A percentile compares a stretch with the other conserved stretches of the same genome.
These are phyloP conservation scores for Apiotrichum veenhuisii DNA, from an alignment of 1,284 basidiomycete genomes.

Conservation along the genomic window DNA sequence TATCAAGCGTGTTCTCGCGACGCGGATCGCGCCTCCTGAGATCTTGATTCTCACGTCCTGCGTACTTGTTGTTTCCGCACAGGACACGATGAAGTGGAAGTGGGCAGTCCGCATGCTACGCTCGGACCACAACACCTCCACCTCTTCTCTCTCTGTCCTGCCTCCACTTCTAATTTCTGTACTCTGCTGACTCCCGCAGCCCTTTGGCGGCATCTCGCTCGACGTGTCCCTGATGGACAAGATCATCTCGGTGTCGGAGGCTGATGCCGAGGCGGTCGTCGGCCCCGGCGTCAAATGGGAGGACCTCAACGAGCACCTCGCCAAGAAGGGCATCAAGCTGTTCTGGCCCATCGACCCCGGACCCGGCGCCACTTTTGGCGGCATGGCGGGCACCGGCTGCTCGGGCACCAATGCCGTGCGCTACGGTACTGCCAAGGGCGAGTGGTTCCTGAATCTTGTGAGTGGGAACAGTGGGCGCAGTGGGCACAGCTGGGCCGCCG, in stretches of 20 bases:
- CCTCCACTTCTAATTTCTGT: no score
- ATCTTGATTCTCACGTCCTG: no score
- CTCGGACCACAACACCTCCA: no score
- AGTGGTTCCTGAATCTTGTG: slow-evolving; percentile 79
- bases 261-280: slow-evolving; percentile 74
- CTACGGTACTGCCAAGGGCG: slow-evolving; percentile 78
- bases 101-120: no score
- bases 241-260: slow-evolving; percentile 61
- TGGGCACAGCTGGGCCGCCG: no score
- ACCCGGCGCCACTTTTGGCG: slow-evolving; percentile 73
- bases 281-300: slow-evolving; percentile 84
- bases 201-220: slow-evolving; percentile 71
- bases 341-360: slow-evolving; percentile 86
- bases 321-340: slow-evolving; percentile 66
- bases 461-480: slow-evolving; percentile 32
- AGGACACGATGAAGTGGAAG: no score
- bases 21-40: no score
- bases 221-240: slow-evolving; percentile 82
- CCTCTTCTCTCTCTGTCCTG: not conserved
- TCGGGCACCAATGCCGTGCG: slow-evolving; percentile 74
- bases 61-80: no score
- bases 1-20: no score
- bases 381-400: slow-evolving; percentile 78
- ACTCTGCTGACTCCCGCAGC: slow-evolving; percentile 18
- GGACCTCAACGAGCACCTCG: slow-evolving; percentile 72